Base-by-base conservation (phyloP, 306 rosid species). In the Ormosia semicastrata region DNA sequence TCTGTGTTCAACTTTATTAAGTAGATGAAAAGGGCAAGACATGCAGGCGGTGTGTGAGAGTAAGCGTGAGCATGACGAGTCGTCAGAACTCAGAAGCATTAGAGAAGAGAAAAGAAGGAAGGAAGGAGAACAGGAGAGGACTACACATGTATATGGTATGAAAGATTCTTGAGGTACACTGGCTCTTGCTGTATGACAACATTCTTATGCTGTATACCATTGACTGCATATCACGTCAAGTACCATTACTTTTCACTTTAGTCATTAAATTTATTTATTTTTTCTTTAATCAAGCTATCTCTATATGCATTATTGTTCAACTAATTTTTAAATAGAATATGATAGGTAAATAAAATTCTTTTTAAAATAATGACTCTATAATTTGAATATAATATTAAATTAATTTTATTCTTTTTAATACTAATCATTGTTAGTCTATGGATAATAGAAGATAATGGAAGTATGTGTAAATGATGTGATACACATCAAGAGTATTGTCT, bases 11-110 rank as follows among this genome's bases (percentile, higher is more conserved):
- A 77, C 90, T 83, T 87, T 87, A 92, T 83, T 77, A 84, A 57
- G 88, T 44, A 56, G 74, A 74, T 91, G 99, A 93, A 89, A 93
- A 82, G 89, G 93, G 87, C 98, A 91, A 88, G 90, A 89, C 99
- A 87, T 73, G 93, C 91, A 91, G 90, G 95, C 92, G 67, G 89
- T 77, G 82, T 81, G 88, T 63, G 88, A 80, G 50, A 11, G 54
- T 49, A 49, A 49, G 66, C 13, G 50, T 73, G 82, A 90, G 86
- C 75, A 84, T 68, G 89, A 92, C 86, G 82, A 86, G 33, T 87
- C 80, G 83, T 88, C 87, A 87, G 87, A 87, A 69, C 82, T 88
- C 87, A 87, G 87, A 87, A 69, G 79, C 92, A 85, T 59, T 81
- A 65, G 62, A 34, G 60, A 64, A 13, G 17, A 36, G 56, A 65